Conservation (phyloP, 495 filamentous ascomycete species). For the Oidiodendron maius region DNA sequence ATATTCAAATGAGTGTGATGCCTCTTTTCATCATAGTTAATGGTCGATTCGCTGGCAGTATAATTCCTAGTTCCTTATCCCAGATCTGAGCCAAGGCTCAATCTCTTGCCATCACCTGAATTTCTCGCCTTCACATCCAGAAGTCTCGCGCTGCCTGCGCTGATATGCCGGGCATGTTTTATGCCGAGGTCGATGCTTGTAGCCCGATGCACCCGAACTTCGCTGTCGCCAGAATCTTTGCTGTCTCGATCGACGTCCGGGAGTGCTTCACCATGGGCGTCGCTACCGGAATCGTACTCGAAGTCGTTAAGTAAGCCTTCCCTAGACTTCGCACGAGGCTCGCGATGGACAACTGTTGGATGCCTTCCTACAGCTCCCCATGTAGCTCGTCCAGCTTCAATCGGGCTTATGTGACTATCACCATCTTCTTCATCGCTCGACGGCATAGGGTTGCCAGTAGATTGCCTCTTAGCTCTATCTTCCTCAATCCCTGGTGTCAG, state of each 20-base stretch:
- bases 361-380: slow-evolving; percentile 46
- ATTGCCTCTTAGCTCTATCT: slow-evolving; percentile 13
- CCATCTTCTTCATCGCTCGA: slow-evolving; percentile 26
- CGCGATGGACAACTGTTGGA: slow-evolving; percentile 42
- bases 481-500: slow-evolving; percentile 40
- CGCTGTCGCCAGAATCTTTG: slow-evolving; percentile 40
- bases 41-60: background rate
- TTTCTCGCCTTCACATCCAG: slow-evolving; percentile 48
- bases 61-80: slow-evolving; percentile 16
- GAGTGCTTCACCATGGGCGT: slow-evolving; percentile 25
- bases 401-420: slow-evolving; percentile 16
- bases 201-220: slow-evolving; percentile 49
- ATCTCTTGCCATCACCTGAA: slow-evolving; percentile 29
- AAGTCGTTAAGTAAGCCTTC: slow-evolving; percentile 24
- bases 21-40: slow-evolving; percentile 14
- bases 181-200: slow-evolving; percentile 59
- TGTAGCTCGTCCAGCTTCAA: slow-evolving; percentile 15
- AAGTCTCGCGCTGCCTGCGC: slow-evolving; percentile 66
- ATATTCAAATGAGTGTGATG: slow-evolving; percentile 23
- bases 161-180: slow-evolving; percentile 62
- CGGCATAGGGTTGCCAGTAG: slow-evolving; percentile 18
- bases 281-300: slow-evolving; percentile 36
- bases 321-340: slow-evolving; percentile 48
- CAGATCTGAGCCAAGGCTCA: slow-evolving; percentile 23
- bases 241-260: slow-evolving; percentile 19